A percentile compares a stretch with the other conserved stretches of the same genome.
phyloP scores from a whole-genome alignment of 805 yeast species.

The Ogataea degrootiae region DNA sequence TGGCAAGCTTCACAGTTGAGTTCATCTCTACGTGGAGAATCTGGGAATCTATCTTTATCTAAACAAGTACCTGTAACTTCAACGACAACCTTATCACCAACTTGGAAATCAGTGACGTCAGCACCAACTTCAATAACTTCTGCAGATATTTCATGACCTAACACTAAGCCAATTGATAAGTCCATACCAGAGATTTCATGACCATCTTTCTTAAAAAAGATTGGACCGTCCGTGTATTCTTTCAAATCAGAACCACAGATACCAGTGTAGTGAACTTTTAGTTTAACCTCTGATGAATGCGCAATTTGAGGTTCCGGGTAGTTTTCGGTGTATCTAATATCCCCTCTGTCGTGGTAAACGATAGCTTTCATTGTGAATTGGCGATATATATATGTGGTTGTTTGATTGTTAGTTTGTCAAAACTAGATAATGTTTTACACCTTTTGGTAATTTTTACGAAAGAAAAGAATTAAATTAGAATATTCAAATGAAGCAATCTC shows the following conservation, averaged over 20 bases:
- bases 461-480: too few relatives aligned
- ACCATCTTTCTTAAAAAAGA: slow-evolving; percentile 36
- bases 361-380: slow-evolving; percentile 17
- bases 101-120: slow-evolving; percentile 34
- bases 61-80: slow-evolving; percentile 46
- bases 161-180: slow-evolving; percentile 35
- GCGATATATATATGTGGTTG: too few relatives aligned
- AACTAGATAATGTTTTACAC: too few relatives aligned
- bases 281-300: slow-evolving; percentile 36
- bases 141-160: slow-evolving; percentile 48
- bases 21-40: slow-evolving; percentile 9
- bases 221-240: slow-evolving; percentile 43
- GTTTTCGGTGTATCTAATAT: slow-evolving; percentile 15
- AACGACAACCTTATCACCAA: slow-evolving; percentile 45
- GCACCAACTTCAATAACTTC: slow-evolving; percentile 45
- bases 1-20: slow-evolving; percentile 43
- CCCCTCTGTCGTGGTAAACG: slow-evolving; percentile 18
- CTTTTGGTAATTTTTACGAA: too few relatives aligned
- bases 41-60: slow-evolving; percentile 31
- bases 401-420: too few relatives aligned
- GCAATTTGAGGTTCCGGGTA: slow-evolving; percentile 32
- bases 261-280: slow-evolving; percentile 47
- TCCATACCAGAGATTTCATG: slow-evolving; percentile 35
- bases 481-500: too few relatives aligned
- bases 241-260: slow-evolving; percentile 58